Conservation (phyloP, 495 filamentous ascomycete species). For the Penicillium turbatum region DNA sequence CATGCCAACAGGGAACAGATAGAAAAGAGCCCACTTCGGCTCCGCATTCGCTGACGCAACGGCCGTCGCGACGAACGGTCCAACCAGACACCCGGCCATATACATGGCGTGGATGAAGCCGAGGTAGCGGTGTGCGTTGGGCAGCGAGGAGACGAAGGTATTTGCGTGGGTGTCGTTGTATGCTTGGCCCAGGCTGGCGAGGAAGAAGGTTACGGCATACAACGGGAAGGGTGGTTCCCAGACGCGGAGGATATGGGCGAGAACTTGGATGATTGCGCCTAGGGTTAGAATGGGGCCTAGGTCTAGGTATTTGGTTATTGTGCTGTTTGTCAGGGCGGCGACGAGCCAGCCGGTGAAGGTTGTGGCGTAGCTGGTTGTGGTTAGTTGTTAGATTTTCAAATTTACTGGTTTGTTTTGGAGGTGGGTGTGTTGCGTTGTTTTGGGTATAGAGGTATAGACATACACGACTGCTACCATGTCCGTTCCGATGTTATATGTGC, state of each 20-base stretch:
- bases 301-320: conserved; percentile 24
- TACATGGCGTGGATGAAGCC: conserved; percentile 39
- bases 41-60: conserved; percentile 22
- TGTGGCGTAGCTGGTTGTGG: conserved; percentile 24
- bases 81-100: conserved; percentile 32
- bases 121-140: conserved; percentile 28
- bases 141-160: conserved; percentile 26
- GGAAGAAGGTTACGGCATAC: conserved; percentile 29
- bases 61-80: conserved; percentile 26
- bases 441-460: too few species aligned
- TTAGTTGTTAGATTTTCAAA: too few species aligned
- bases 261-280: conserved; percentile 24
- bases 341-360: conserved; percentile 32
- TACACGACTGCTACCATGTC: conserved; percentile 29
- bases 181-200: conserved; percentile 32
- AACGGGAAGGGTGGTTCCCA: conserved; percentile 31
- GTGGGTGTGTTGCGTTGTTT: too few species aligned
- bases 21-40: conserved; percentile 28
- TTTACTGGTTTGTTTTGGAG: too few species aligned
- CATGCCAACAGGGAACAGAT: conserved; percentile 22
- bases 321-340: conserved; percentile 30
- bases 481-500: conserved; percentile 44
- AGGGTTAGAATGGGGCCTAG: conserved; percentile 24
- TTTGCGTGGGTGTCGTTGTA: conserved; percentile 36
- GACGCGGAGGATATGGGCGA: conserved; percentile 25